Percentiles rank a stretch among this genome's conserved stretches.
phyloP scores from a whole-genome alignment of 345 rosid species.

The thale cress (Arabidopsis thaliana) region TAIR10.1 NC_003076.8:3077001-3077500 shows the following conservation, averaged over 20 bases:
- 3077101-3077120: constrained; percentile 81
- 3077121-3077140: constrained; percentile 72
- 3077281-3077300: neutral
- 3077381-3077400: constrained; percentile 57
- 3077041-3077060: constrained; percentile 66
- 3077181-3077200: constrained; percentile 68
- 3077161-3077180: constrained; percentile 65
- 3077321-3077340: neutral
- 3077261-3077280: neutral
- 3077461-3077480: constrained; percentile 74
- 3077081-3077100: constrained; percentile 73
- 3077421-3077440: constrained; percentile 68
- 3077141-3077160: constrained; percentile 71
- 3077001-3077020: constrained; percentile 72
- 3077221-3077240: constrained; percentile 72
- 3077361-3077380: neutral
- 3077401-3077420: constrained; percentile 62
- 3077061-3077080: constrained; percentile 76
- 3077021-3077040: constrained; percentile 67
- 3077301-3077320: neutral
- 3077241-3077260: constrained; percentile 72
- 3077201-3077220: constrained; percentile 73
- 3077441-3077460: constrained; percentile 68
- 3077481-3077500: constrained; percentile 84
- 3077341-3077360: constrained; percentile 1